Conservation (phyloP, 2,329 filamentous ascomycete genomes). For the Rutstroemia sp. region DNA sequence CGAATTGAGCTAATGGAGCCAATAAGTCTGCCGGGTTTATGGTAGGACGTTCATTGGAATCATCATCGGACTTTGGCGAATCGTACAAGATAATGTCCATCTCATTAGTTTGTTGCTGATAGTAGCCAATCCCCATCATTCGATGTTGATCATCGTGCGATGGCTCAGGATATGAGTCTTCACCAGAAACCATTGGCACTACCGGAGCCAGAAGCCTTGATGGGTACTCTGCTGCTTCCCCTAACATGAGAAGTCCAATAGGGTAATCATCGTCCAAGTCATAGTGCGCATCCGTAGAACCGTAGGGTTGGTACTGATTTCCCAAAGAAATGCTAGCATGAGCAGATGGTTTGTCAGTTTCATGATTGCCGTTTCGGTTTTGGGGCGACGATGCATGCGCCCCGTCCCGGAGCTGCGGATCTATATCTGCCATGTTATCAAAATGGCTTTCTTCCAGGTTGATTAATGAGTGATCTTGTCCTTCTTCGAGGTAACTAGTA, state of each 20-base stretch:
- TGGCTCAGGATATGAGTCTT: constrained; percentile 20
- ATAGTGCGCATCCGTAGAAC: constrained; percentile 11
- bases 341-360: neutral
- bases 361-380: neutral
- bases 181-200: constrained; percentile 13
- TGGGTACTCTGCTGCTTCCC: constrained; percentile 15
- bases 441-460: constrained; percentile 13
- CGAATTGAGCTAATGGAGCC: constrained; percentile 11
- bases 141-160: constrained; percentile 17
- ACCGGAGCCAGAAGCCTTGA: constrained; percentile 19
- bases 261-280: constrained; percentile 15
- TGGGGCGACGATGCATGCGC: neutral
- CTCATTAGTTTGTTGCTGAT: constrained; percentile 22
- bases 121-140: constrained; percentile 28
- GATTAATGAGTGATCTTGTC: constrained; percentile 5
- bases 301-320: constrained; percentile 3
- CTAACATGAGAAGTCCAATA: neutral
- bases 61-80: constrained; percentile 17
- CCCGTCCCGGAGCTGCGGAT: constrained; percentile 21
- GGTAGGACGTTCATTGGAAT: constrained; percentile 11
- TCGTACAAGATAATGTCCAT: constrained; percentile 28
- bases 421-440: constrained; percentile 22
- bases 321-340: neutral
- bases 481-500: constrained; percentile 18
- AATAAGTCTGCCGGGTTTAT: constrained; percentile 22